These are phyloP conservation scores for Coemansia sp. DNA, from an alignment of 192 early-diverging fungal genomes.

Conservation along the genomic window DNA sequence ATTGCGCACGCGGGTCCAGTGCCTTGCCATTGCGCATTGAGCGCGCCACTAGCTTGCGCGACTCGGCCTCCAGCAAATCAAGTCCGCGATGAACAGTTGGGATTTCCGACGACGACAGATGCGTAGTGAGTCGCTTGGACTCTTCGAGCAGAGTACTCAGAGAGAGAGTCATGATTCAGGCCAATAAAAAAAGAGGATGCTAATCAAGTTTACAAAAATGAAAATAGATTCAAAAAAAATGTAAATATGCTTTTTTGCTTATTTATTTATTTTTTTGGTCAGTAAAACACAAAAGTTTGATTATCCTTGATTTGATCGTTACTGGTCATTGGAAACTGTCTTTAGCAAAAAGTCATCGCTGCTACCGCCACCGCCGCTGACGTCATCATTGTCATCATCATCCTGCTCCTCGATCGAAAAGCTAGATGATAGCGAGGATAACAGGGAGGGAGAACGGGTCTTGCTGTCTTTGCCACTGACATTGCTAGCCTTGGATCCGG, in stretches of 20 bases:
- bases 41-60: slow-evolving; percentile 68
- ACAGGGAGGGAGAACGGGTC: not conserved
- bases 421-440: not conserved
- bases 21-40: slow-evolving; percentile 39
- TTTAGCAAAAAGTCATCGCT: not conserved
- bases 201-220: not conserved
- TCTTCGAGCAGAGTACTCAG: slow-evolving; percentile 67
- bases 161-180: slow-evolving; percentile 20
- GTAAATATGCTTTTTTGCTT: not conserved
- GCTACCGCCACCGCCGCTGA: too few relatives aligned
- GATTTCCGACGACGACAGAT: slow-evolving; percentile 68
- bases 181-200: not conserved
- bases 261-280: not conserved
- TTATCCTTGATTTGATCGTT: not conserved
- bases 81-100: slow-evolving; percentile 83
- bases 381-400: not conserved
- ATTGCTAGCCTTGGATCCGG: not conserved
- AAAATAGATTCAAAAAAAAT: not conserved
- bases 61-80: slow-evolving; percentile 86
- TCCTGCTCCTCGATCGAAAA: slow-evolving; percentile 2
- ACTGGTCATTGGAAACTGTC: not conserved
- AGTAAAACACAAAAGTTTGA: not conserved
- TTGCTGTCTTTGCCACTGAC: not conserved
- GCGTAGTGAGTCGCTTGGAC: slow-evolving; percentile 73
- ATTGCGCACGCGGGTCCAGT: slow-evolving; percentile 58